Percentiles rank a stretch among this genome's conserved stretches.
These are phyloP conservation scores for Corymbia maculata DNA, from an alignment of 345 rosid species.

Conservation along the genomic window DNA sequence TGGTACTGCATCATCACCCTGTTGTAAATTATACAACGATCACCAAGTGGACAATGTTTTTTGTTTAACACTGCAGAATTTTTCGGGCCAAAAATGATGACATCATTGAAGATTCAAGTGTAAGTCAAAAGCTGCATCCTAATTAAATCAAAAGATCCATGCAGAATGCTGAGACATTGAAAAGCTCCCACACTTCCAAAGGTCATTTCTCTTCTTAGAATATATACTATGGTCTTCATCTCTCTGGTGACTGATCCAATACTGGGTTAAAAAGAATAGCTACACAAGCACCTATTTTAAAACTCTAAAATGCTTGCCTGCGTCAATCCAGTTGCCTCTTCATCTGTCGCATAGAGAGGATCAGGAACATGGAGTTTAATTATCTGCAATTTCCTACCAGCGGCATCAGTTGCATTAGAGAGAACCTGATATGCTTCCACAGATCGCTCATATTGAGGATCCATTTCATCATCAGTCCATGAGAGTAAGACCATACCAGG, in stretches of 20 bases:
- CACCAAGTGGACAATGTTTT: background rate
- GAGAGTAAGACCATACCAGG: slow-evolving; percentile 84
- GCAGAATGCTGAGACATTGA: background rate
- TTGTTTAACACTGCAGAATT: background rate
- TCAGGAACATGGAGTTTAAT: slow-evolving; percentile 78
- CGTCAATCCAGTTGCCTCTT: slow-evolving; percentile 65
- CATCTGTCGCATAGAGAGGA: slow-evolving; percentile 77
- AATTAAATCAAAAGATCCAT: background rate
- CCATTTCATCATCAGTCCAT: slow-evolving; percentile 66
- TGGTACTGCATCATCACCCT: slow-evolving; percentile 53
- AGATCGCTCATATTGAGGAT: slow-evolving; percentile 68
- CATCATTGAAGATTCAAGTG: background rate
- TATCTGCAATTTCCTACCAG: slow-evolving; percentile 61
- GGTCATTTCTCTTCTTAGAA: background rate
- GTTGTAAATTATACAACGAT: background rate
- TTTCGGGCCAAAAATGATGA: background rate
- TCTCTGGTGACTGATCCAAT: background rate
- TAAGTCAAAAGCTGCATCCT: background rate
- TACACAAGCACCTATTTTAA: background rate
- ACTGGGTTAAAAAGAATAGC: background rate
- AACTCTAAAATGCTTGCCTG: slow-evolving; percentile 35
- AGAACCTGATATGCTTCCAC: slow-evolving; percentile 55
- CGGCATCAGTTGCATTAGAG: slow-evolving; percentile 54
- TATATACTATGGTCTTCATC: background rate
- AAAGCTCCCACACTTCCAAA: background rate